Base-by-base conservation (phyloP, 83 land plant genomes). In the Picea engelmannii region DNA sequence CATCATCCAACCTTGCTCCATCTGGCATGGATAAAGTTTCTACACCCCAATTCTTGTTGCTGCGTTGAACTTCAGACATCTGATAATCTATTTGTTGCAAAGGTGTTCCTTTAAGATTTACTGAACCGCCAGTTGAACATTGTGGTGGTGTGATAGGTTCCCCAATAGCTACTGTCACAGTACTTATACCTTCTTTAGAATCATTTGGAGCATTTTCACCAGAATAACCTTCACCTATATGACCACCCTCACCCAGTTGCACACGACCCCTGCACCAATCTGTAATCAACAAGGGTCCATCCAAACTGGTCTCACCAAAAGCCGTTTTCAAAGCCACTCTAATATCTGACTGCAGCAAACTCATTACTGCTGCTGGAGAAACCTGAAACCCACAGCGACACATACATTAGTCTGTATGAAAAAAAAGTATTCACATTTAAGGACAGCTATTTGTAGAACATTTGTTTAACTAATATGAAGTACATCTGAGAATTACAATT, bases 251-350 rank as follows among this genome's bases (percentile, higher is more conserved):
- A 83, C 82, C 82, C 1, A 83, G 62, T 62, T 84, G 91, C 68
- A 85, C 85, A 38, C 90, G 83, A 24, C 98, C 98, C 82, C 84
- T 92, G 82, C 94, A 96, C 99, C 98, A 96, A 78, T 98, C 99
- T 76, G 80, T 83, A 35, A 92, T 81, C 24, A 87, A 88, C 74
- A 98, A 83, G 15, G 99, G 99, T 17, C 99, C 99, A 83, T 94
- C 95, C 74, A 87, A 71, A 84, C 59, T 84, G 64, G 83, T 25
- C 24, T 89, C 91, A 35, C 87, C 90, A 87, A 98, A 98, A 42
- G 98, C 98, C 83, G 90, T 87, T 44, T 90, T 93, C 52, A 98
- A 78, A 10, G 94, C 97, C n/a, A 86, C 31, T 81, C 93, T 92
- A 66, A 98, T 82, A 42, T 98, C 99, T 67, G 98, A 91, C 87